Evolutionary conservation across 805 yeast genomes (phyloP), one percentile per base, ranked within the genome.

Genomic region (Yamadazyma akitaensis): DNA sequence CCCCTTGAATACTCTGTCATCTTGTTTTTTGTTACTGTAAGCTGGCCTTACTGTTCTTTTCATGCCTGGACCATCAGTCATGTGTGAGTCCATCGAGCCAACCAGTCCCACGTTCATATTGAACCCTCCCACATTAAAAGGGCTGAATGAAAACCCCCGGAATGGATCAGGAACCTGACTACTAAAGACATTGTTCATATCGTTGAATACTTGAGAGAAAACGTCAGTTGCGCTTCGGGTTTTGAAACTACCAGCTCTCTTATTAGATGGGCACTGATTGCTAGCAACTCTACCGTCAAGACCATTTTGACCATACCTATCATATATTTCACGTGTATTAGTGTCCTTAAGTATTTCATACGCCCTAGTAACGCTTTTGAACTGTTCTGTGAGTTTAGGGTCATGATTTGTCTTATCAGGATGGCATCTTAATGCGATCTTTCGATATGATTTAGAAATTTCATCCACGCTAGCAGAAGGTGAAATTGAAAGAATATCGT

Each of bases 331-430:
- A 36, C 85, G 65, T 44, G 70, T 67, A 2, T 62, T 60, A 1
- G 62, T 59, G 58, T 83, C 80, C 32, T 73, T 67, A 30, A 87
- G 65, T 5, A 80, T 68, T 51, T 84, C 85, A 60, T 87, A 87
- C 0, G 92, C 91, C 40, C 75, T 72, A 2, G 84, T 79, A 35
- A 85, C 72, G 44, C 76, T 79, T 63, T 82, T 82, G 65, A 85
- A 87, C 50, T 64, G 67, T 48, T 72, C 75, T 3, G 80, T 78
- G 33, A 77, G 68, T 25, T 66, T 73, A 6, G 76, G 77, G 14
- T 77, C 63, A 51, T 72, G 77, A 47, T 70, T 68, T 17, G 79
- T 79, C 54, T 80, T 79, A 58, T 84, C 91, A 0, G 91, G 91
- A 58, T 84, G 91, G 57, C 73, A 78, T 55, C 69, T 69, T 41